Conservation (phyloP, 164 flowering plant genomes). For the Houttuynia cordata region DNA sequence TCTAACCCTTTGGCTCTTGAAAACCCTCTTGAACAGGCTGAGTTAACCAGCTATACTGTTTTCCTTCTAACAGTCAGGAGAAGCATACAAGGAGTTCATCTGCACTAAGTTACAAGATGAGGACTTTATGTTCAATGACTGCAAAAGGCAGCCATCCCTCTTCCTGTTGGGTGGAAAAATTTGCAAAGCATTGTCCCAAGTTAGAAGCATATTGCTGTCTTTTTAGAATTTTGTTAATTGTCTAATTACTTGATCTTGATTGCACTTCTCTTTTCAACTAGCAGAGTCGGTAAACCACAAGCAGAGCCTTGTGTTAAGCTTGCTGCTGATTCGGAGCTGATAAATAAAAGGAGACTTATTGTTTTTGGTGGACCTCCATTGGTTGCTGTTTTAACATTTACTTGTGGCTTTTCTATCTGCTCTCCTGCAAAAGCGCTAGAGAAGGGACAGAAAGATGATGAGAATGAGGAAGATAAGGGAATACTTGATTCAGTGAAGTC, state of each 20-base stretch:
- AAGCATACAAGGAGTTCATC: not conserved
- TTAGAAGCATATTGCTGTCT: not conserved
- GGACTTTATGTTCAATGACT: not conserved
- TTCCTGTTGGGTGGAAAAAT: not conserved
- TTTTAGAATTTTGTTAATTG: not conserved
- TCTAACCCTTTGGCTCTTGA: not conserved
- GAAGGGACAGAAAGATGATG: conserved; percentile 1
- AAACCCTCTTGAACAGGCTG: not conserved
- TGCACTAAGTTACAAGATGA: not conserved
- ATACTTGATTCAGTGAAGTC: conserved; percentile 54
- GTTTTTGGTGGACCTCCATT: conserved; percentile 19
- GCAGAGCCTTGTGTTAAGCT: conserved; percentile 12
- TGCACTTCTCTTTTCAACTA: conserved; percentile 7
- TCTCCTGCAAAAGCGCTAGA: conserved; percentile 40
- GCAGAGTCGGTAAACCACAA: conserved; percentile 36
- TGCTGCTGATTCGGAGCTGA: conserved; percentile 15
- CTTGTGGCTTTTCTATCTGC: conserved; percentile 11
- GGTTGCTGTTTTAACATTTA: conserved; percentile 21
- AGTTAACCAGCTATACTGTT: not conserved
- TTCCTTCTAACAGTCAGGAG: not conserved
- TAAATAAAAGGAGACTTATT: conserved; percentile 20
- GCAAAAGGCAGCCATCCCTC: not conserved
- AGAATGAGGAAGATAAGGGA: conserved; percentile 1
- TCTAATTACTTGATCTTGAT: not conserved
- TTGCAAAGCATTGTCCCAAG: not conserved